Percentiles rank a stretch among this genome's conserved stretches.
Evolutionary conservation across 805 yeast genomes (phyloP).

Genomic region (Candida sakaeoensis): DNA sequence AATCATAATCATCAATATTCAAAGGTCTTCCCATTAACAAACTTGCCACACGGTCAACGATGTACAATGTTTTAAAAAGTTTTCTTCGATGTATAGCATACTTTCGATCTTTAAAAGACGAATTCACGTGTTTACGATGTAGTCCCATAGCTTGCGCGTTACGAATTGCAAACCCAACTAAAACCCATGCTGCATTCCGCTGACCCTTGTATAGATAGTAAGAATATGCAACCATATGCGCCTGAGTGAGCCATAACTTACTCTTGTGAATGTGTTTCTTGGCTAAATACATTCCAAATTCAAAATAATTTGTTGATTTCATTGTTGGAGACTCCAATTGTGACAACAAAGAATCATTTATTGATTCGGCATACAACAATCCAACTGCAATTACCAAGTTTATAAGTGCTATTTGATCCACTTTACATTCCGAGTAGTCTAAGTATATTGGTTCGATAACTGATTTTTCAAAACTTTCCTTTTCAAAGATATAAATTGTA

Average conservation of each 20-base stretch:
- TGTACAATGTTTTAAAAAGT: constrained; percentile 19
- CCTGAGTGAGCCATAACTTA: constrained; percentile 41
- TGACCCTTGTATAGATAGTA: constrained; percentile 37
- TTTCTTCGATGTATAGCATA: constrained; percentile 8
- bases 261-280: constrained; percentile 30
- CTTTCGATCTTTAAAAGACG: constrained; percentile 12
- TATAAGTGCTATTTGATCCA: constrained; percentile 26
- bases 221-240: constrained; percentile 33
- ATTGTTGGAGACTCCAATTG: constrained; percentile 12
- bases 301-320: constrained; percentile 29
- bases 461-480: constrained; percentile 29
- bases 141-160: constrained; percentile 41
- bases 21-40: constrained; percentile 35
- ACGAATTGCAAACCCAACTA: constrained; percentile 39
- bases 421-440: constrained; percentile 11
- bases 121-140: constrained; percentile 35
- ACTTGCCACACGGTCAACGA: constrained; percentile 32
- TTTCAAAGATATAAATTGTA: constrained; percentile 8
- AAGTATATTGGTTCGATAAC: constrained; percentile 34
- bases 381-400: constrained; percentile 41
- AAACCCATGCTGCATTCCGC: constrained; percentile 41
- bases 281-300: constrained; percentile 29
- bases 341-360: constrained; percentile 14
- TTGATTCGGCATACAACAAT: constrained; percentile 26
- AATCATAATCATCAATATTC: constrained; percentile 30